Evolutionary conservation across 2,329 filamentous ascomycete genomes (phyloP), one percentile per base, ranked within the genome.

Genomic region (Pseudocercospora fijiensis): DNA sequence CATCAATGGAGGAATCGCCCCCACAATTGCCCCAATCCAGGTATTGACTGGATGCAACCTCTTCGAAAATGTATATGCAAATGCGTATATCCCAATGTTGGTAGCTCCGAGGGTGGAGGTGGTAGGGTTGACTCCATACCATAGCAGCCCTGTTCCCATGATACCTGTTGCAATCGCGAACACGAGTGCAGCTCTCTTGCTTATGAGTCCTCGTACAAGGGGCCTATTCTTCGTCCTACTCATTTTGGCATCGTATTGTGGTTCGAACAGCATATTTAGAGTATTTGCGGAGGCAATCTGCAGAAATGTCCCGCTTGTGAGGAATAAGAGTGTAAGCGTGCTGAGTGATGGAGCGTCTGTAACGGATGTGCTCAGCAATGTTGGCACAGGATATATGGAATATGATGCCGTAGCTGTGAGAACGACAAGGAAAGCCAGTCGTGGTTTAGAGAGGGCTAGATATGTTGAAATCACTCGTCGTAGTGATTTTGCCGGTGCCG

Each of bases 251-350:
- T 99, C 95, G 74, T 93, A 93, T 64, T 88, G 84, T 9, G 88
- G 90, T 78, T 99, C 95, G 78, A 97, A 92, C 63, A 97, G 87
- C 95, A 99, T 99, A 78, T 99, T 99, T 69, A 98, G 83, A 1
- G 95, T 87, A 76, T 99, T 99, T 49, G 95, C 95, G 64, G 90
- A 91, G 49, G 93, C 92, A n/a, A 87, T 90, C 76, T 91, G 95
- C 20, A 97, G 84, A 4, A 93, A 88, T 0, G 95, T 98, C 64
- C 95, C 73, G 3, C 87, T 87, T 0, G 94, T 96, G 58, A 99
- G 87, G 81, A 96, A 98, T 58, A 96, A 83, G 18, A 98, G 88
- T 8, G 95, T 99, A 60, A 98, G 83, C 1, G 95, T 92, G 65
- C 91, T 96, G 51, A 97, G 85, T 18, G 92, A 95, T 1, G 95